A percentile compares a stretch with the other conserved stretches of the same genome.
Evolutionary conservation across 2,329 filamentous ascomycete genomes (phyloP).

Genomic region (Fusarium subtropicale): DNA sequence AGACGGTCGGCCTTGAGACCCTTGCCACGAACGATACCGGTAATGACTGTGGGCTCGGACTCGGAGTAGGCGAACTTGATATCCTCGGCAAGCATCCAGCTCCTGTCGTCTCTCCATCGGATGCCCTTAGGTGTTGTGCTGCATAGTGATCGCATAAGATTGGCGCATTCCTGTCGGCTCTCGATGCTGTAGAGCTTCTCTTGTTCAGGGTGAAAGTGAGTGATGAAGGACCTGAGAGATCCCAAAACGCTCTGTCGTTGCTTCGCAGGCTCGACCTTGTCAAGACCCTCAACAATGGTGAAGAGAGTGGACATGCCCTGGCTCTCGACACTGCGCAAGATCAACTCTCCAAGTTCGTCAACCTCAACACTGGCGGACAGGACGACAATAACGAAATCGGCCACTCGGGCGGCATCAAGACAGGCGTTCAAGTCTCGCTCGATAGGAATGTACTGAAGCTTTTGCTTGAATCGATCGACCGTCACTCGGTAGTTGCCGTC

Average conservation of each 20-base stretch:
- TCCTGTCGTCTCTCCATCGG: conserved; percentile 93
- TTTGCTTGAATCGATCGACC: conserved; percentile 95
- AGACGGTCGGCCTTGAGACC: conserved; percentile 90
- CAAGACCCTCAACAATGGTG: conserved; percentile 83
- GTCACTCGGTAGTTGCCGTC: conserved; percentile 72
- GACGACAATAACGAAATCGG: conserved; percentile 91
- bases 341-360: conserved; percentile 84
- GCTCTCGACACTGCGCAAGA: conserved; percentile 87
- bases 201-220: conserved; percentile 91
- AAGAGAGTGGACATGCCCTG: conserved; percentile 96
- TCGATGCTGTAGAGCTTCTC: conserved; percentile 93
- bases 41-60: conserved; percentile 76
- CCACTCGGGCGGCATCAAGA: conserved; percentile 85
- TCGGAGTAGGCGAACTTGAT: conserved; percentile 75
- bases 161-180: conserved; percentile 88
- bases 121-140: conserved; percentile 93
- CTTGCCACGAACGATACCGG: conserved; percentile 86
- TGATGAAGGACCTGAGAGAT: conserved; percentile 92
- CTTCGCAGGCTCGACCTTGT: conserved; percentile 82
- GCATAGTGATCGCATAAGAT: conserved; percentile 90
- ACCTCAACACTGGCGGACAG: conserved; percentile 86
- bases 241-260: conserved; percentile 78
- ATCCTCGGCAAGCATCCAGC: conserved; percentile 93
- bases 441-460: conserved; percentile 83
- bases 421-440: conserved; percentile 79